A percentile compares a stretch with the other conserved stretches of the same genome.
Conservation (phyloP, 345 rosid genomes). For the Brassica carinata region DNA sequence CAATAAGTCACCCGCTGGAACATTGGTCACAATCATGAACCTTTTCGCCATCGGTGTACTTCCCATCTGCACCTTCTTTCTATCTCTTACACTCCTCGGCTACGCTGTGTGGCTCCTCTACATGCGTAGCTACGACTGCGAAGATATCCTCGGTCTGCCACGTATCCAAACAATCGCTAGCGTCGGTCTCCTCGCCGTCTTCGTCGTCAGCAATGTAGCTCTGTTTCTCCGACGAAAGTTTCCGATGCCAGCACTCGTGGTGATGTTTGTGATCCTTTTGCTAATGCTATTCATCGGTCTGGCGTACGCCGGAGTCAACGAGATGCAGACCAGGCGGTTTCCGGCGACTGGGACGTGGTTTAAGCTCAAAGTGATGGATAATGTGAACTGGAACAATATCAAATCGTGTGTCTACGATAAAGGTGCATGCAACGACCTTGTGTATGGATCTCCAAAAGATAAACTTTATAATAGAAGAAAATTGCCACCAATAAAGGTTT, state of each 20-base stretch:
- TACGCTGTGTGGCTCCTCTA: conserved; percentile 59
- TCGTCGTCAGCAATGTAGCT: conserved; percentile 47
- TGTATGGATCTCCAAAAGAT: conserved; percentile 22
- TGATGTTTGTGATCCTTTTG: conserved; percentile 54
- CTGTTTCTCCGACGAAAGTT: conserved; percentile 45
- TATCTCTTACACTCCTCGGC: conserved; percentile 66
- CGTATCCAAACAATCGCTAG: conserved; percentile 51
- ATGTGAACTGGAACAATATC: conserved; percentile 55
- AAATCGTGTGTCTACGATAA: conserved; percentile 65
- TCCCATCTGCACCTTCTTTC: conserved; percentile 46
- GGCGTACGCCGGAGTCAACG: conserved; percentile 56
- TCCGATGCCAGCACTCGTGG: conserved; percentile 55
- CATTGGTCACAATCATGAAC: conserved; percentile 22
- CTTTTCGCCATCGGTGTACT: conserved; percentile 43
- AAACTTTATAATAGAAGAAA: conserved; percentile 47
- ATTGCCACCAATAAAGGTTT: conserved; percentile 63
- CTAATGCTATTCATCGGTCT: conserved; percentile 66
- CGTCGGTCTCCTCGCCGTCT: conserved; percentile 51
- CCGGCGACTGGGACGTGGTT: conserved; percentile 67
- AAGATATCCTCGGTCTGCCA: conserved; percentile 61
- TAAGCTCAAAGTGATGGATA: conserved; percentile 44
- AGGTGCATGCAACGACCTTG: conserved; percentile 47
- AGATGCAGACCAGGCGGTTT: conserved; percentile 50
- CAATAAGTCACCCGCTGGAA: conserved; percentile 28
- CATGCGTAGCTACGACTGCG: conserved; percentile 80